A percentile compares a stretch with the other conserved stretches of the same genome.
Conservation (phyloP, 2,329 filamentous ascomycete genomes). For the Colletotrichum musicola region DNA sequence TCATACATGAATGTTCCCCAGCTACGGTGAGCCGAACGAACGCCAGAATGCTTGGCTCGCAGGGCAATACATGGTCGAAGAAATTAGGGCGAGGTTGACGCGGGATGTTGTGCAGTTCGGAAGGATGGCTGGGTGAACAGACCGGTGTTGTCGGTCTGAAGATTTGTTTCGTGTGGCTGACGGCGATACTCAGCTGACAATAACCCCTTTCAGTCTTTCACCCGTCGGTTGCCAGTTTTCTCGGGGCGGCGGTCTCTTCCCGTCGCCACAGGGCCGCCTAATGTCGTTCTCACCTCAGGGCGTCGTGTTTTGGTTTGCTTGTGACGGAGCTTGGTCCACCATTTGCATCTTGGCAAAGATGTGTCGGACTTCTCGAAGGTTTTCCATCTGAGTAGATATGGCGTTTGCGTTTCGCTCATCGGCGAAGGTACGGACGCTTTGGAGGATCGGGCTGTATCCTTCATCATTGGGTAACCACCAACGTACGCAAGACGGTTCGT, state of each 20-base stretch:
- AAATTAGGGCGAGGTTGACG: neutral
- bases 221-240: no score
- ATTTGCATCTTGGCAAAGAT: conserved; percentile 74
- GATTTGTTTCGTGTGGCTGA: neutral
- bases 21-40: neutral
- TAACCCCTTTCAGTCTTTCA: no score
- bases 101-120: neutral
- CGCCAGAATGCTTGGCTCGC: conserved; percentile 15
- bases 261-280: neutral
- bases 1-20: conserved; percentile 1
- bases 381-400: conserved; percentile 70
- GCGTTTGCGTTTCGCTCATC: conserved; percentile 78
- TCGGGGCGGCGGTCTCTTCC: neutral
- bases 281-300: neutral
- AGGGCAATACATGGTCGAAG: conserved; percentile 4
- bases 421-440: conserved; percentile 83
- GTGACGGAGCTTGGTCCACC: conserved; percentile 29
- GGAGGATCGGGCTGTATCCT: conserved; percentile 79
- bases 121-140: neutral
- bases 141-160: no score
- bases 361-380: conserved; percentile 79
- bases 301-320: neutral
- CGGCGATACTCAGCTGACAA: no score
- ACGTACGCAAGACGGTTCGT: conserved; percentile 75
- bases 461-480: conserved; percentile 95